Evolutionary conservation across 345 rosid species (phyloP), one percentile per base, ranked within the genome.

Genomic region (Passiflora organensis): DNA sequence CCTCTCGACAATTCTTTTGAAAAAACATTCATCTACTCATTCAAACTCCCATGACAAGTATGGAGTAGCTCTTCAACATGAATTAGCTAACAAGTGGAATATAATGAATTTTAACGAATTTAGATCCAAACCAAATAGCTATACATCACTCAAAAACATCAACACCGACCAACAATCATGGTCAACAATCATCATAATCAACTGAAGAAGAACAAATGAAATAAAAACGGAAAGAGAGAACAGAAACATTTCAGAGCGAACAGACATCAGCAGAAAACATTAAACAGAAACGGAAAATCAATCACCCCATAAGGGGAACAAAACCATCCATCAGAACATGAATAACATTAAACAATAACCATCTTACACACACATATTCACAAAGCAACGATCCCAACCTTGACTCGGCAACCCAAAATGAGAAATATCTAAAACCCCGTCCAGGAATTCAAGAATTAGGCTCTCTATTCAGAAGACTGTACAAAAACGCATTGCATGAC

Each of bases 331-430:
- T 23, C 3, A 3, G 8, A 28, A 28, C 34, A 28, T 28, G 8
- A 28, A 28, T 28, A 8, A 28, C 34, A 28, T 8, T n/a, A n/a
- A n/a, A n/a, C n/a, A 3, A 28, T 3, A 28, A 28, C 34, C 34
- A 28, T 3, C 34, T 2, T 28, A 28, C 34, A 28, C 34, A 2
- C 8, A 28, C 34, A 3, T 28, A 28, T 28, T 28, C 34, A 28
- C 34, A 28, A 28, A 28, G 43, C 45, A 1, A 13, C 50, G 12
- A 45, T 18, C 43, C 34, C 34, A 53, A 34, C 60, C 47, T 55
- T 36, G 28, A 55, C 24, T 66, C 28, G 9, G 37, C 50, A 67
- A 13, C 23, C 3, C 9, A 42, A 56, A 64, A 66, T 64, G 46
- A 61, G 43, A 17, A 11, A 47, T 10, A 47, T 19, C 37, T 42